Evolutionary conservation across 139 green algal genomes (phyloP).

Genomic region (Chlorella sp.): DNA sequence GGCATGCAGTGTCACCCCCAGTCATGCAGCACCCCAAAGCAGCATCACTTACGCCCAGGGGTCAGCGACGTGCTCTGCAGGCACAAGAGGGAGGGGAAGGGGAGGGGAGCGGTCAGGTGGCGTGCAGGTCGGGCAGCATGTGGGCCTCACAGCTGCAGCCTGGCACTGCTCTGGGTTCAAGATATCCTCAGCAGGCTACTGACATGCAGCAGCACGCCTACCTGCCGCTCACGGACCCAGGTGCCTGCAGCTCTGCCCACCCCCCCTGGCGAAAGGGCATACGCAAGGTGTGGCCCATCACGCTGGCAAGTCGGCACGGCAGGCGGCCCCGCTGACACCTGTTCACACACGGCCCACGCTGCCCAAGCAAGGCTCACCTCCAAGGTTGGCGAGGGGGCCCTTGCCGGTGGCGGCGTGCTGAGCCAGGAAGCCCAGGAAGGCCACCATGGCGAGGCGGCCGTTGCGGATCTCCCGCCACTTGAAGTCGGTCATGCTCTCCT

Average conservation of each 20-base stretch:
- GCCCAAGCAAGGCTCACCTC: background rate
- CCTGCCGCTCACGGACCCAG: background rate
- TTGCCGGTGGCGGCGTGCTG: constrained; percentile 90
- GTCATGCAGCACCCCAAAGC: no score
- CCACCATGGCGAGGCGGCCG: constrained; percentile 58
- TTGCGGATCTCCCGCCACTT: constrained; percentile 62
- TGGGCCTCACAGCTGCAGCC: no score
- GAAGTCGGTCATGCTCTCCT: constrained; percentile 33
- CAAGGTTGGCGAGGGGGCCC: constrained; percentile 63
- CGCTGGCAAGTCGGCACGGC: no score
- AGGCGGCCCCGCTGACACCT: background rate
- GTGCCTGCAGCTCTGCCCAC: background rate
- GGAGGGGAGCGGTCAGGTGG: background rate
- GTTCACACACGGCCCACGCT: background rate
- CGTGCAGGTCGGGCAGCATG: background rate
- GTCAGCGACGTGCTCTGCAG: constrained; percentile 29
- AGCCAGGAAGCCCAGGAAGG: constrained; percentile 75
- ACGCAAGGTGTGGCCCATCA: background rate
- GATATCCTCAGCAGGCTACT: no score
- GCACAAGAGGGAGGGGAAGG: background rate
- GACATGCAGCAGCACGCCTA: background rate
- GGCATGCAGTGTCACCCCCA: no score
- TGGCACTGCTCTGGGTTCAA: no score
- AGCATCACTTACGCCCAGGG: constrained; percentile 29
- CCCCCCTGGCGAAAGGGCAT: background rate